Conservation (phyloP, 2,329 filamentous ascomycete genomes). For the Coniochaeta prunicola region DNA sequence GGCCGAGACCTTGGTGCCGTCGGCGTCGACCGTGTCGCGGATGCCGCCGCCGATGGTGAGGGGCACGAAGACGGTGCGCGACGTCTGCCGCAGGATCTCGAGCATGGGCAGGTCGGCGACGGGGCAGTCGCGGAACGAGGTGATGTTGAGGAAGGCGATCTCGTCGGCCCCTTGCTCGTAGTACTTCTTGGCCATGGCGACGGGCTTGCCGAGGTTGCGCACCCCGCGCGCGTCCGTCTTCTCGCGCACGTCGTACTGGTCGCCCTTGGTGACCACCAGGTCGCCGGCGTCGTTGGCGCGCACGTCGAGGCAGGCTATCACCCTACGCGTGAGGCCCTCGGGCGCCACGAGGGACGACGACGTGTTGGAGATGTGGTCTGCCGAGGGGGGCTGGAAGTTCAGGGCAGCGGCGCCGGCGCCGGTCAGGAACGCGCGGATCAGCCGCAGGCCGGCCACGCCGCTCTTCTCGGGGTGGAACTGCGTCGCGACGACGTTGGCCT, state of each 20-base stretch:
- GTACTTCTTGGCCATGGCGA: conserved; percentile 88
- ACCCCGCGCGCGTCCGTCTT: conserved; percentile 64
- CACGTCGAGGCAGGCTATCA: conserved; percentile 95
- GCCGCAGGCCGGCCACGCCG: conserved; percentile 77
- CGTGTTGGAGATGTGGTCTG: conserved; percentile 10
- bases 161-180: conserved; percentile 97
- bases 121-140: conserved; percentile 92
- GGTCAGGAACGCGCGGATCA: conserved; percentile 80
- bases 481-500: conserved; percentile 78
- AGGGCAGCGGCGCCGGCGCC: conserved; percentile 54
- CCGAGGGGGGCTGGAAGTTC: conserved; percentile 18
- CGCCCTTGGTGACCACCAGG: conserved; percentile 94
- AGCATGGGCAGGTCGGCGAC: conserved; percentile 92
- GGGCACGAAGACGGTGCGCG: conserved; percentile 89
- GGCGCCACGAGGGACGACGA: conserved; percentile 8
- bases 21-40: conserved; percentile 81
- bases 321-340: conserved; percentile 79
- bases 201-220: conserved; percentile 91
- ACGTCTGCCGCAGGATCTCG: conserved; percentile 79
- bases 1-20: conserved; percentile 79
- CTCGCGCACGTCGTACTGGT: conserved; percentile 97
- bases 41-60: conserved; percentile 95
- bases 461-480: conserved; percentile 99
- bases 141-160: conserved; percentile 97
- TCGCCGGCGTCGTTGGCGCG: conserved; percentile 91